A percentile compares a stretch with the other conserved stretches of the same genome.
phyloP scores from a whole-genome alignment of 2,329 filamentous ascomycete genomes.

The Didymellaceae sp. region DNA sequence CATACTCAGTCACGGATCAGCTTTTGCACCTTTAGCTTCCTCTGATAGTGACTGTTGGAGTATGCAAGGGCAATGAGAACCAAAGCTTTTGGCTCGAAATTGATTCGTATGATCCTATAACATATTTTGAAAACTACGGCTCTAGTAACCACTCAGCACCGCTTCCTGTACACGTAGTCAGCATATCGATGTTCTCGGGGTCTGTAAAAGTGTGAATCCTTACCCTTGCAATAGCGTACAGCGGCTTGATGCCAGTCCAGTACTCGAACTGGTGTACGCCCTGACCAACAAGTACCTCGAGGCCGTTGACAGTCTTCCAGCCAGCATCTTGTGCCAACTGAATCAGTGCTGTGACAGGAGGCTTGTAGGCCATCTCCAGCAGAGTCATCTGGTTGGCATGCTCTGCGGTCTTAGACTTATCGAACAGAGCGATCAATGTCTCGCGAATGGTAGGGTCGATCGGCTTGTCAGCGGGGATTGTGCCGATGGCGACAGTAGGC shows the following conservation, averaged over 20 bases:
- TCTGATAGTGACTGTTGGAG: too few relatives aligned
- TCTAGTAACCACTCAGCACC: too few relatives aligned
- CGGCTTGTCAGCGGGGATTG: constrained; percentile 85
- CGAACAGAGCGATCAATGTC: constrained; percentile 64
- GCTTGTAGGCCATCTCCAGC: constrained; percentile 97
- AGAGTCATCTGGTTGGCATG: constrained; percentile 60
- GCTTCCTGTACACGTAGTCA: too few relatives aligned
- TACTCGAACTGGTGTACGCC: constrained; percentile 83
- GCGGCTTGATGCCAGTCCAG: constrained; percentile 81
- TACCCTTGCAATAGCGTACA: constrained; percentile 73
- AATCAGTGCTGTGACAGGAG: constrained; percentile 82
- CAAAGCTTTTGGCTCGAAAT: too few relatives aligned
- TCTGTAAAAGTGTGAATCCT: too few relatives aligned
- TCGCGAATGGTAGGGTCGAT: constrained; percentile 75
- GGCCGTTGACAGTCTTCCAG: constrained; percentile 83
- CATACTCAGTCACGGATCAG: too few relatives aligned
- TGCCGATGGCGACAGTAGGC: constrained; percentile 80
- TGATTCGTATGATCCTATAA: too few relatives aligned
- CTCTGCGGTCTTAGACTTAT: constrained; percentile 35
- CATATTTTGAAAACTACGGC: too few relatives aligned
- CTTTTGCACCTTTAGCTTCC: too few relatives aligned
- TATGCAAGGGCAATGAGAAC: too few relatives aligned
- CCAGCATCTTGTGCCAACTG: constrained; percentile 76
- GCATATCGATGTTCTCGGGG: too few relatives aligned
- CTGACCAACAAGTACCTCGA: constrained; percentile 89